Evolutionary conservation across 371 early-diverging fungal genomes (phyloP).

Genomic region (Lichtheimia hyalospora): DNA sequence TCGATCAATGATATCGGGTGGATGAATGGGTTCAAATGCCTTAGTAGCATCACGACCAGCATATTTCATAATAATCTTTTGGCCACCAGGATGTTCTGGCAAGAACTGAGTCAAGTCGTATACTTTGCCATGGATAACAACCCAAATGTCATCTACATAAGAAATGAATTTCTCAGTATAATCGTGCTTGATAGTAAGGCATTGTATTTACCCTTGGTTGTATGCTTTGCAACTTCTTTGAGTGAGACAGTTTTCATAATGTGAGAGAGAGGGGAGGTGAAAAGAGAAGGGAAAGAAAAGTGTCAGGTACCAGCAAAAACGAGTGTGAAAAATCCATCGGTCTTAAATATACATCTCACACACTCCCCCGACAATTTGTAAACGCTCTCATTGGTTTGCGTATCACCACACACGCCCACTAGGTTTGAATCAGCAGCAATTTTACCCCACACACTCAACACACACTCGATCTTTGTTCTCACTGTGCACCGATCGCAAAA

Average conservation of each 20-base stretch:
- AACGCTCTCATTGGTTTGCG: background rate
- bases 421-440: too few species aligned
- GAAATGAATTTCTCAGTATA: background rate
- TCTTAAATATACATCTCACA: constrained; percentile 1
- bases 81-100: constrained; percentile 69
- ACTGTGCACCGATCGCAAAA: too few species aligned
- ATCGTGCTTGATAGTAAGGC: background rate
- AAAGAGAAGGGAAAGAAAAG: background rate
- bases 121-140: constrained; percentile 80
- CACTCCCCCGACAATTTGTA: background rate
- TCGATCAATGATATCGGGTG: constrained; percentile 58
- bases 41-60: constrained; percentile 82
- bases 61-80: constrained; percentile 63
- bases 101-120: constrained; percentile 82
- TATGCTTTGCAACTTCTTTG: constrained; percentile 73
- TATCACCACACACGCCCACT: too few species aligned
- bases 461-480: too few species aligned
- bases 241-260: constrained; percentile 36
- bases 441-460: too few species aligned
- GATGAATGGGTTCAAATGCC: constrained; percentile 76
- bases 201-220: constrained; percentile 35
- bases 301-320: too few species aligned
- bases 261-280: constrained; percentile 4
- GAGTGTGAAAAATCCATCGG: background rate
- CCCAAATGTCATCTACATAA: constrained; percentile 77